A percentile compares a stretch with the other conserved stretches of the same genome.
Evolutionary conservation across 495 filamentous ascomycete species (phyloP).

Genomic region (Podospora anserina): DNA sequence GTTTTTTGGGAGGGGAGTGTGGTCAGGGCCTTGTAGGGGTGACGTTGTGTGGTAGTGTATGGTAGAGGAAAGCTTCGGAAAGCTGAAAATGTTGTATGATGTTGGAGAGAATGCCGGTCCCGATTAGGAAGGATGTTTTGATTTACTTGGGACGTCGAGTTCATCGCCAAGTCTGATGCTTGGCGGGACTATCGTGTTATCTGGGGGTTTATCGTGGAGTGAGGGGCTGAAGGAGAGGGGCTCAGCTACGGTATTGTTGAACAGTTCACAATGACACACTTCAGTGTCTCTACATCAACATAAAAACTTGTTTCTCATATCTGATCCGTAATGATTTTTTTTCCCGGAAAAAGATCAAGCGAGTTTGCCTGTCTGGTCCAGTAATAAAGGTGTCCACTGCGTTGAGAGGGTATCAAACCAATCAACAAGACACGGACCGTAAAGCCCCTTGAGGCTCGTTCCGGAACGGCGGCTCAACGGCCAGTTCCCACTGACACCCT

Average conservation of each 20-base stretch:
- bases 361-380: neutral
- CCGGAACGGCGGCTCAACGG: conserved; percentile 6
- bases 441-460: conserved; percentile 16
- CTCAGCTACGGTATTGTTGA: neutral
- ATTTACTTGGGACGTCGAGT: neutral
- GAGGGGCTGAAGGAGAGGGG: neutral
- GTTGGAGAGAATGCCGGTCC: neutral
- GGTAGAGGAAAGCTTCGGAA: too few relatives aligned
- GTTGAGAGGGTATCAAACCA: neutral
- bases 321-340: neutral
- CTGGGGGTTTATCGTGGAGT: neutral
- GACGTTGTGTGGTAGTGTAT: too few relatives aligned
- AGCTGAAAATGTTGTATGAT: too few relatives aligned
- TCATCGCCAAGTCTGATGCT: neutral
- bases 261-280: neutral
- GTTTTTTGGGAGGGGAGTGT: conserved; percentile 75
- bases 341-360: neutral
- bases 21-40: conserved; percentile 47
- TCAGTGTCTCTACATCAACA: neutral
- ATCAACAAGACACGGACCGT: conserved; percentile 11
- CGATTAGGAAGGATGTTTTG: neutral
- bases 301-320: neutral
- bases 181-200: neutral
- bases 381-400: neutral
- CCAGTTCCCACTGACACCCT: neutral